Evolutionary conservation across 202 grass and related monocot genomes (phyloP).

Genomic region (Digitaria exilis): DNA sequence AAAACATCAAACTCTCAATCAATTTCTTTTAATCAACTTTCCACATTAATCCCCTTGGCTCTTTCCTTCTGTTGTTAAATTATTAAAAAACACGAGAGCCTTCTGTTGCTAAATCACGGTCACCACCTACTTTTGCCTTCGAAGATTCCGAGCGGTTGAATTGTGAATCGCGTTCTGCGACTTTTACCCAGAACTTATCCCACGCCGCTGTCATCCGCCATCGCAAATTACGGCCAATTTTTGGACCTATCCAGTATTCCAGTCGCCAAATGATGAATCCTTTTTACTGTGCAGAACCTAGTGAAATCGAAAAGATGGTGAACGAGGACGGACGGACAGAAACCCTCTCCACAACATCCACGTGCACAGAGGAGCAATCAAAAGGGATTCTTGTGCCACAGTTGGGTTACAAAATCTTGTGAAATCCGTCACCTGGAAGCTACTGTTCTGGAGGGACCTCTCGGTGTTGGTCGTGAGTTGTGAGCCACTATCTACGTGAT

Average conservation of each 20-base stretch:
- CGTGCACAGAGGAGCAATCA: background rate
- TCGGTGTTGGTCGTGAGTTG: background rate
- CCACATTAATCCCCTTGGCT: too few species aligned
- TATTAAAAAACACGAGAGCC: too few species aligned
- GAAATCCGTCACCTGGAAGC: conserved; percentile 21
- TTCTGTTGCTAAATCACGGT: background rate
- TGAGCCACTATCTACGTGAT: background rate
- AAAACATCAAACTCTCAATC: too few species aligned
- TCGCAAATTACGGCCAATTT: background rate
- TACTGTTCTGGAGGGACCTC: background rate
- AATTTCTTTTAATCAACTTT: too few species aligned
- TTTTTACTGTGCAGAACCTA: background rate
- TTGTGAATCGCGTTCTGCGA: background rate
- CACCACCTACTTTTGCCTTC: background rate
- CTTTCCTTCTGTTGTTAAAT: too few species aligned
- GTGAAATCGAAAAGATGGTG: background rate
- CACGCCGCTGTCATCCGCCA: background rate
- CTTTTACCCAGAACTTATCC: background rate
- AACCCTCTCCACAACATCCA: background rate
- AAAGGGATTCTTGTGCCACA: background rate
- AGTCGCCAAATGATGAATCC: background rate
- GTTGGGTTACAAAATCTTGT: background rate
- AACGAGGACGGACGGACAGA: background rate
- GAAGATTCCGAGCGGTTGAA: background rate
- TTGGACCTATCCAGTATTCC: background rate